Conservation (phyloP, 2,329 filamentous ascomycete species). For the Periconia macrospinosa region DNA sequence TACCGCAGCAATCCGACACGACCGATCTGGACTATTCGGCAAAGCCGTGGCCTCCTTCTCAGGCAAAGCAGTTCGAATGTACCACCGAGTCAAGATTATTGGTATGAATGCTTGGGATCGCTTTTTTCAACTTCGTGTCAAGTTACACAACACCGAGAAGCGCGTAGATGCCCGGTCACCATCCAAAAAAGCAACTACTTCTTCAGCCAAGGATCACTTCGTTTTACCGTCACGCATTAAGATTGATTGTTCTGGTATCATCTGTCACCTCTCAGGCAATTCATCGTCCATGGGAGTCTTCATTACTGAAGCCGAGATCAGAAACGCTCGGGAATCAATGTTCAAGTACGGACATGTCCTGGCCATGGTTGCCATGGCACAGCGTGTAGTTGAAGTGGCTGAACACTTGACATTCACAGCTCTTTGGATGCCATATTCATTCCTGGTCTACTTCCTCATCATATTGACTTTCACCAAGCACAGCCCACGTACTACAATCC, state of each 20-base stretch:
- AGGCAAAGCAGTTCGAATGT: not conserved
- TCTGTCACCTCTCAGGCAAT: not conserved
- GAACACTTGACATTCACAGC: not conserved
- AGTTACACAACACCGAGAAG: not conserved
- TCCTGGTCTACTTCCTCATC: no score
- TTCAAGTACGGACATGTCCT: not conserved
- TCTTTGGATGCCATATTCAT: no score
- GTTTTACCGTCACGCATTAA: not conserved
- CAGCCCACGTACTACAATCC: no score
- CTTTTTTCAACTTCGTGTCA: not conserved
- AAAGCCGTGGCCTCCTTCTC: not conserved
- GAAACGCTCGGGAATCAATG: not conserved
- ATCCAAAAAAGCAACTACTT: not conserved
- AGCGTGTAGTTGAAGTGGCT: not conserved
- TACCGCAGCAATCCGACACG: conserved; percentile 14
- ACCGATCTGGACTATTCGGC: not conserved
- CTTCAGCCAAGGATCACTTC: not conserved
- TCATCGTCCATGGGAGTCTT: not conserved
- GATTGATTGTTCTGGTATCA: not conserved
- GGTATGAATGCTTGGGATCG: not conserved
- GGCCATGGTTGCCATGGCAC: not conserved
- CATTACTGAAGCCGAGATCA: not conserved
- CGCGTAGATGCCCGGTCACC: not conserved
- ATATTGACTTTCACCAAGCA: no score
- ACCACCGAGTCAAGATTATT: not conserved